Conservation (phyloP, 192 early-diverging fungal species). For the Allomyces arbusculus region DNA sequence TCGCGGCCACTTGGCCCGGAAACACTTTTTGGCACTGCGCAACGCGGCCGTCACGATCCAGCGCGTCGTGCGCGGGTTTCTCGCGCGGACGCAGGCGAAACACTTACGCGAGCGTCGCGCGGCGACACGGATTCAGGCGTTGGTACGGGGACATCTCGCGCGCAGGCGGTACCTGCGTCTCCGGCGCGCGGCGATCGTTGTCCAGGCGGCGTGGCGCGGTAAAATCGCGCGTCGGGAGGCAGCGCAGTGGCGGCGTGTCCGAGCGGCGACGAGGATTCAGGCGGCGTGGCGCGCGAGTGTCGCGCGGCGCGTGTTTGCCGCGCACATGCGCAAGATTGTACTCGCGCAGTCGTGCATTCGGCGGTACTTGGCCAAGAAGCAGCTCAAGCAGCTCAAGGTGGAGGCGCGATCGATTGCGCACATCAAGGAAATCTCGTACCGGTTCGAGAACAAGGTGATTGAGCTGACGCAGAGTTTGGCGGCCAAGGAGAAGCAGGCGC, state of each 20-base stretch:
- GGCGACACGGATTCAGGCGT: conserved; percentile 57
- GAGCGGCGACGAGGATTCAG: conserved; percentile 31
- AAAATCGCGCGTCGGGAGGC: conserved; percentile 16
- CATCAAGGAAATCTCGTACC: conserved; percentile 81
- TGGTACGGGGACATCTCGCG: conserved; percentile 41
- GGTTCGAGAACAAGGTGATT: conserved; percentile 89
- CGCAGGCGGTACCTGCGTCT: conserved; percentile 30
- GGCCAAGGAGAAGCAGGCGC: conserved; percentile 22
- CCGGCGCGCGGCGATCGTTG: conserved; percentile 32
- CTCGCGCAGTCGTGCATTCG: conserved; percentile 68
- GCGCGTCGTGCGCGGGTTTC: conserved; percentile 32
- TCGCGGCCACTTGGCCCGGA: conserved; percentile 44
- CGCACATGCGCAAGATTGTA: conserved; percentile 29
- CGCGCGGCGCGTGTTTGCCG: conserved; percentile 23
- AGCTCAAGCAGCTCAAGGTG: conserved; percentile 44
- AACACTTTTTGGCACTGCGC: conserved; percentile 7
- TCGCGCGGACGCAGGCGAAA: conserved; percentile 29
- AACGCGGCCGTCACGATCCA: conserved; percentile 46
- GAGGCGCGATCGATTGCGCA: conserved; percentile 80
- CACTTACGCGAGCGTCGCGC: conserved; percentile 40
- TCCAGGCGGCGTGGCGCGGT: conserved; percentile 50
- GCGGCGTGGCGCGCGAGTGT: conserved; percentile 17
- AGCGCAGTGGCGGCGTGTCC: conserved; percentile 13
- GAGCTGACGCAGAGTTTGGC: conserved; percentile 67
- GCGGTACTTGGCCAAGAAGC: conserved; percentile 42